A percentile compares a stretch with the other conserved stretches of the same genome.
Evolutionary conservation across 2,329 filamentous ascomycete species (phyloP).

Genomic region (Exserohilum turcica): DNA sequence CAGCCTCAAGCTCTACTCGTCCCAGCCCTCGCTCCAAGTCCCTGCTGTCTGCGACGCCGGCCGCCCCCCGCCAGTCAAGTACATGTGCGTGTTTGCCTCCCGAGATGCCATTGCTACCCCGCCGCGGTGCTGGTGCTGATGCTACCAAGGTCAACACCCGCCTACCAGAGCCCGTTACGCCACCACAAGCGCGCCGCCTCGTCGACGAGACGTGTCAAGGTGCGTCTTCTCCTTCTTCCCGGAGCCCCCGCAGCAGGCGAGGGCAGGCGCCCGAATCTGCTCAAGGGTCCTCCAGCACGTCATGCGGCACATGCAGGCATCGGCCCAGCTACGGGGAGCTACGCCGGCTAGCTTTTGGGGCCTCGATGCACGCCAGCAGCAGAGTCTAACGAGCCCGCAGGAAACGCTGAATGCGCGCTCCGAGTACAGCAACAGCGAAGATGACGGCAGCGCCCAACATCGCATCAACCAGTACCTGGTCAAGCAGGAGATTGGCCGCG

Average conservation of each 20-base stretch:
- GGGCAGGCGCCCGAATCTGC: not conserved
- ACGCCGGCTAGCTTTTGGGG: not conserved
- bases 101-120: constrained; percentile 24
- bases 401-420: constrained; percentile 91
- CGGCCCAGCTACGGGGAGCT: not conserved
- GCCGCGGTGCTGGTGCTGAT: constrained; percentile 28
- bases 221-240: constrained; percentile 32
- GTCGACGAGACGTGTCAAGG: constrained; percentile 66
- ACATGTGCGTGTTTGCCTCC: constrained; percentile 50
- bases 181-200: constrained; percentile 68
- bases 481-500: constrained; percentile 92
- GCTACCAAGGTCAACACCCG: constrained; percentile 58
- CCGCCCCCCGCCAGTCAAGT: constrained; percentile 54
- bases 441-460: constrained; percentile 80
- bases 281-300: not conserved
- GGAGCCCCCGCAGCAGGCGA: not conserved
- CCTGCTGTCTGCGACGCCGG: constrained; percentile 45
- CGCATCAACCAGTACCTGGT: constrained; percentile 95
- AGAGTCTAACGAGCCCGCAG: constrained; percentile 49
- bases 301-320: not conserved
- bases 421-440: constrained; percentile 82
- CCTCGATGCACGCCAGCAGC: not conserved
- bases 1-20: constrained; percentile 49
- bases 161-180: constrained; percentile 66
- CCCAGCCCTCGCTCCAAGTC: constrained; percentile 56